phyloP scores from a whole-genome alignment of 495 filamentous ascomycete species.

The Daldinia decipiens region DNA sequence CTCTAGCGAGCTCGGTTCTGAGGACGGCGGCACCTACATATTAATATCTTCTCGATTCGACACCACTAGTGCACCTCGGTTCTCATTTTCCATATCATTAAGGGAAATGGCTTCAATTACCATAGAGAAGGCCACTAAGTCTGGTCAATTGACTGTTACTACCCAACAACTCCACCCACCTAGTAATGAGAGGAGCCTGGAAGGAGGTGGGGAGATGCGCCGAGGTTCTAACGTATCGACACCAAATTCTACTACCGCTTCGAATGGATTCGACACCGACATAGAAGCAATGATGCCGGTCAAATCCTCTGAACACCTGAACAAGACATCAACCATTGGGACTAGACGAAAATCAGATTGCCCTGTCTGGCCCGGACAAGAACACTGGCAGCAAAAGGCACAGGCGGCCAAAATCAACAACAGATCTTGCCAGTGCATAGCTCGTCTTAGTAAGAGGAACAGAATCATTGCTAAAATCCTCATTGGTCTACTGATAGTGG shows the following conservation, averaged over 20 bases:
- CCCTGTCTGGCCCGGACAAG: constrained; percentile 62
- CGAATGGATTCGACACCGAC: constrained; percentile 61
- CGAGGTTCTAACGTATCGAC: constrained; percentile 52
- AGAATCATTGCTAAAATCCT: constrained; percentile 56
- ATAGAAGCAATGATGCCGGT: constrained; percentile 58
- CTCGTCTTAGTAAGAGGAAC: constrained; percentile 58
- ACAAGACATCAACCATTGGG: constrained; percentile 49
- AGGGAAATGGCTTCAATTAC: constrained; percentile 35
- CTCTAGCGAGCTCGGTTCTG: constrained; percentile 3
- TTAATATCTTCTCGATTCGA: constrained; percentile 14
- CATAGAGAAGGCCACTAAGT: constrained; percentile 42
- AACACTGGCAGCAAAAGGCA: constrained; percentile 61
- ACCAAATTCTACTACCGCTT: constrained; percentile 47
- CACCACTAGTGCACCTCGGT: background rate
- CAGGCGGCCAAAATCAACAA: constrained; percentile 58
- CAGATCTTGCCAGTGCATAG: constrained; percentile 56
- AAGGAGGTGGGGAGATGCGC: constrained; percentile 32
- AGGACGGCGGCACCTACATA: constrained; percentile 17
- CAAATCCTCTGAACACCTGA: constrained; percentile 38
- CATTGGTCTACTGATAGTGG: constrained; percentile 57
- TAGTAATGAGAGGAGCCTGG: constrained; percentile 42
- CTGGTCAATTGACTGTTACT: constrained; percentile 48
- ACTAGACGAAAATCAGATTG: constrained; percentile 53
- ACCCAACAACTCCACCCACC: constrained; percentile 40
- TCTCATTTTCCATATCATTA: constrained; percentile 9